Evolutionary conservation across 345 rosid genomes (phyloP), one percentile per base, ranked within the genome.

Genomic region (Odontarrhena argentea): DNA sequence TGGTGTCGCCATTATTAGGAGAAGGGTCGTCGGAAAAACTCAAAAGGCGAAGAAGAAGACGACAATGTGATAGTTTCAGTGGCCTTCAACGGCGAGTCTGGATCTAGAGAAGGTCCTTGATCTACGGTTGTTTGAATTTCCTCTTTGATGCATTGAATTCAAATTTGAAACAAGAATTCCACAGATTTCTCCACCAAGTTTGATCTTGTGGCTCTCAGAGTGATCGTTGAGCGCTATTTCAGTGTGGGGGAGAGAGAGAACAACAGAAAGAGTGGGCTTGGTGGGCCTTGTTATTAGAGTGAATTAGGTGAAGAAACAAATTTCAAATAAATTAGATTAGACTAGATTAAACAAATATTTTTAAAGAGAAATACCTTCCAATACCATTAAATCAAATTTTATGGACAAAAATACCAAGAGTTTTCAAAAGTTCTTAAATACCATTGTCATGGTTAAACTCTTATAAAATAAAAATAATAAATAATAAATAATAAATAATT

Each of bases 21-120:
- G 36, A 32, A 32, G 36, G 40, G 41, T 60, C 40, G 64, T 60
- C 41, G 52, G 51, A 30, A 44, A 38, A 60, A 59, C 15, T 71
- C 37, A 2, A 8, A 34, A 45, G 26, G 24, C 26, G 1, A 44
- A 6, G 53, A 60, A 28, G 11, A 30, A 49, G 51, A 47, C 28
- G 51, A 18, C 9, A 24, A 50, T 22, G 68, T 13, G 28, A 47
- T 6, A 15, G 26, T 5, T 9, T 73, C 83, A 88, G 46, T 32
- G 67, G 22, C 97, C 96, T 73, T 91, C 87, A 15, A 91, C 68
- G 65, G 97, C 97, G 69, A 88, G 44, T 57, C 96, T 84, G 69
- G 91, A 78, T 69, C 96, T 71, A 65, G 96, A 86, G 83, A 91
- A 86, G 76, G 81, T 86, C 77, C 96, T 77, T 66, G 93, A 88